Evolutionary conservation across 192 early-diverging fungal species (phyloP), one percentile per base, ranked within the genome.

Genomic region (Coemansia sp.): DNA sequence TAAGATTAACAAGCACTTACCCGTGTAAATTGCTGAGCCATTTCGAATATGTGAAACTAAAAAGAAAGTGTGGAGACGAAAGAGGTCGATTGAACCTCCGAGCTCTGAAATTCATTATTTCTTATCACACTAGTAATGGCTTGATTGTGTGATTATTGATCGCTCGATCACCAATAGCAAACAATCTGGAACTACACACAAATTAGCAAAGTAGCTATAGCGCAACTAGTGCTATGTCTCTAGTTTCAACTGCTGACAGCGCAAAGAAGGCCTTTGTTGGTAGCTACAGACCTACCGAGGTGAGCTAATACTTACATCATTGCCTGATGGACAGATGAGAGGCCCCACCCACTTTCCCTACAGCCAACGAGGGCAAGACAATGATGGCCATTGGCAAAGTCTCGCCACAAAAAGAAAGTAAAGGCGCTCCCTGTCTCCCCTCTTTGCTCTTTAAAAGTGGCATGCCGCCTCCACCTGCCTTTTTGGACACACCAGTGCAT

Each of bases 1-100:
- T 2, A 10, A n/a, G n/a, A 52, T 22, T 52, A 38, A 38, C 2
- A 38, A 2, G 43, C 13, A 44, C 49, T 52, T 52, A 52, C 49
- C 20, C 49, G 49, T 22, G 20, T 22, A 52, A 52, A 7, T 52
- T 52, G n/a, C 49, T 52, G n/a, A 2, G 49, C 49, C 49, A 52
- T 52, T 24, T 52, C 49, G 49, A 52, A 52, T 52, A 7, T 22
- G 5, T 8, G 20, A 47, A 47, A 7, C 18, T 6, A 9, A 22
- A 3, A 22, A 22, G 6, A 24, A 52, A 22, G 10, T 0, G 20
- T 22, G n/a, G 9, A n/a, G 36, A 52, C 9, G 49, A 24, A 22
- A 49, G 20, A 22, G 49, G 49, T 22, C 49, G 20, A 52, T 52
- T 52, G 20, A 52, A 52, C 49, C 49, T 52, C 49, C 49, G 49